A percentile compares a stretch with the other conserved stretches of the same genome.
phyloP scores from a whole-genome alignment of 306 rosid species.

The Erythrophleum fordii region DNA sequence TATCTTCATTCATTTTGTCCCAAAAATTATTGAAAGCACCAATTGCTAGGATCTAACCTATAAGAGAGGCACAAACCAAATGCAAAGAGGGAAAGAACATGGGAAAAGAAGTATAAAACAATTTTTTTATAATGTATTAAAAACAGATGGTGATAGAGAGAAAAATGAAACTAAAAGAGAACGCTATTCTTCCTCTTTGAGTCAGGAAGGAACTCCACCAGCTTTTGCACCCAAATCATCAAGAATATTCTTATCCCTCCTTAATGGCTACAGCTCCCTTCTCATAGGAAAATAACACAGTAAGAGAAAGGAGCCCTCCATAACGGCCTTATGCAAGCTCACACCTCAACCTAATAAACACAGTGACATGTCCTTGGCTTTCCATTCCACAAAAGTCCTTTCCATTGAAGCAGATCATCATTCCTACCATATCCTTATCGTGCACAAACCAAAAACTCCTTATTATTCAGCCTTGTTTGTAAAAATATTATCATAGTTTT shows the following conservation, averaged over 20 bases:
- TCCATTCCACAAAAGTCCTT: too few relatives aligned
- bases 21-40: background rate
- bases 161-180: background rate
- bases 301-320: background rate
- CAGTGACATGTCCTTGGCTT: background rate
- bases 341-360: background rate
- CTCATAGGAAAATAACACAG: background rate
- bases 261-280: background rate
- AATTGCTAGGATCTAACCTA: background rate
- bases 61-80: background rate
- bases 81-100: background rate
- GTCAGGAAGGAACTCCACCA: too few relatives aligned
- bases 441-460: background rate
- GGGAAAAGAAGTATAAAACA: too few relatives aligned
- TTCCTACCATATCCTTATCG: background rate
- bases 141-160: too few relatives aligned
- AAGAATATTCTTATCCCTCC: too few relatives aligned
- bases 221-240: too few relatives aligned
- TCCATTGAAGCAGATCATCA: background rate
- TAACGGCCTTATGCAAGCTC: background rate
- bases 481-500: background rate
- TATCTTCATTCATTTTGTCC: background rate
- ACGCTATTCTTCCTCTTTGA: background rate
- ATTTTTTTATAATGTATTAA: too few relatives aligned
- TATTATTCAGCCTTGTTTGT: background rate